Conservation (phyloP, 2,329 filamentous ascomycete species). For the Tothia fuscella region DNA sequence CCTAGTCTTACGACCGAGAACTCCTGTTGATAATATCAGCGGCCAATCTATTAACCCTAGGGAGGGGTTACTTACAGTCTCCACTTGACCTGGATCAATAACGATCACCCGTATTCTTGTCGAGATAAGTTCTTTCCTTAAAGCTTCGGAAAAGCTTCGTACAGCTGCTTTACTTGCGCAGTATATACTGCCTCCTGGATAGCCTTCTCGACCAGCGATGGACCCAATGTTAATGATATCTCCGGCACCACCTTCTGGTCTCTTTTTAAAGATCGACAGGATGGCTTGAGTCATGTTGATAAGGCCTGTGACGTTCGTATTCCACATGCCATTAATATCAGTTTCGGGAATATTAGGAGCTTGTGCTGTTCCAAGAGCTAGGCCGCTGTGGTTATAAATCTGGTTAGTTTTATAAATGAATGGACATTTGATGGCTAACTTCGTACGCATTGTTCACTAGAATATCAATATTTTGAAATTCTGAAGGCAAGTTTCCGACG, state of each 20-base stretch:
- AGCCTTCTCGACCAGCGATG: constrained; percentile 77
- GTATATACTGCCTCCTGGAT: constrained; percentile 79
- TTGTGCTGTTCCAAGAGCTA: constrained; percentile 78
- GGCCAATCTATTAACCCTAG: too few relatives aligned
- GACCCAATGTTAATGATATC: constrained; percentile 95
- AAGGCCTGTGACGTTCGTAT: constrained; percentile 86
- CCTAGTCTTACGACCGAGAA: constrained; percentile 89
- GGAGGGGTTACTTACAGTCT: too few relatives aligned
- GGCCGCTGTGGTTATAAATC: constrained; percentile 45
- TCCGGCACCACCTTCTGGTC: constrained; percentile 57
- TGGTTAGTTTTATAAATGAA: constrained; percentile 6
- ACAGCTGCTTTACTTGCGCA: constrained; percentile 88
- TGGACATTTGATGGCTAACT: not conserved
- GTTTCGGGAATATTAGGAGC: constrained; percentile 74
- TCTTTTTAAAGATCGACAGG: constrained; percentile 65
- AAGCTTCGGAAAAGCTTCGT: constrained; percentile 67
- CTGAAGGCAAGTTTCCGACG: constrained; percentile 60
- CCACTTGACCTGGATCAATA: constrained; percentile 84
- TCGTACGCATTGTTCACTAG: constrained; percentile 92
- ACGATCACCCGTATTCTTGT: constrained; percentile 75
- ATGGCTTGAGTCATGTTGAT: constrained; percentile 96
- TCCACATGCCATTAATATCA: constrained; percentile 80
- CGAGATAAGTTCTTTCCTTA: constrained; percentile 72
- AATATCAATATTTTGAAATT: constrained; percentile 75
- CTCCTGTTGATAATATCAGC: too few relatives aligned